Evolutionary conservation across 345 rosid species (phyloP).

Genomic region (Lepidium sativum): DNA sequence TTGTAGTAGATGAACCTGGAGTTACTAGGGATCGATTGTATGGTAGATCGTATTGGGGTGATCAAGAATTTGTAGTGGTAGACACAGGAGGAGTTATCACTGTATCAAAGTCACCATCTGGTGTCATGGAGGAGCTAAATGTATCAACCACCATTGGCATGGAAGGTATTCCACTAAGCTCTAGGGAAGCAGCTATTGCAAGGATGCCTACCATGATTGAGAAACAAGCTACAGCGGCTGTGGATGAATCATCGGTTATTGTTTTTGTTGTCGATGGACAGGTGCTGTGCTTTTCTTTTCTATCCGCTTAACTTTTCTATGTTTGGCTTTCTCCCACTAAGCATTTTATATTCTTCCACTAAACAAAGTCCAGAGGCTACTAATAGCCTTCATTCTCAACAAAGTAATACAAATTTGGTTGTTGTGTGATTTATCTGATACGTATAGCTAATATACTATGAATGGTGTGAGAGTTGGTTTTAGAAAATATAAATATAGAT

Average conservation of each 20-base stretch:
- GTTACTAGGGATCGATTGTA: conserved; percentile 92
- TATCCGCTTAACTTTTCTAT: background rate
- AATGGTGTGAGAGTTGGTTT: background rate
- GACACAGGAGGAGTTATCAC: conserved; percentile 94
- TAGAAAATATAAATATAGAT: background rate
- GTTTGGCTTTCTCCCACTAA: background rate
- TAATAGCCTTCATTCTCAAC: background rate
- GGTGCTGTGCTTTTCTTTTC: conserved; percentile 32
- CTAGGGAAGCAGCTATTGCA: conserved; percentile 90
- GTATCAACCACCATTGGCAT: conserved; percentile 79
- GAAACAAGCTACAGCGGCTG: conserved; percentile 88
- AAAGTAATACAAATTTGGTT: background rate
- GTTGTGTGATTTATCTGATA: background rate
- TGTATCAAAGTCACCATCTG: conserved; percentile 62
- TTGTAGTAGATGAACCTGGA: conserved; percentile 97
- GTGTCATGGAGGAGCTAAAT: conserved; percentile 73
- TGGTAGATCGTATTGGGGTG: conserved; percentile 90
- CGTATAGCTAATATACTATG: background rate
- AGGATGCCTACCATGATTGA: conserved; percentile 98
- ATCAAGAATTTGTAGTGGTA: conserved; percentile 72
- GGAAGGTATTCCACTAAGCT: conserved; percentile 77
- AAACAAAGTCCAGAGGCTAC: background rate
- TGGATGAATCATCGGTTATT: conserved; percentile 73
- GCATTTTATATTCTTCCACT: background rate
- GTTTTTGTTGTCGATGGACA: conserved; percentile 93